Evolutionary conservation across 2,329 filamentous ascomycete genomes (phyloP), one percentile per base, ranked within the genome.

Genomic region (Monilinia laxa): DNA sequence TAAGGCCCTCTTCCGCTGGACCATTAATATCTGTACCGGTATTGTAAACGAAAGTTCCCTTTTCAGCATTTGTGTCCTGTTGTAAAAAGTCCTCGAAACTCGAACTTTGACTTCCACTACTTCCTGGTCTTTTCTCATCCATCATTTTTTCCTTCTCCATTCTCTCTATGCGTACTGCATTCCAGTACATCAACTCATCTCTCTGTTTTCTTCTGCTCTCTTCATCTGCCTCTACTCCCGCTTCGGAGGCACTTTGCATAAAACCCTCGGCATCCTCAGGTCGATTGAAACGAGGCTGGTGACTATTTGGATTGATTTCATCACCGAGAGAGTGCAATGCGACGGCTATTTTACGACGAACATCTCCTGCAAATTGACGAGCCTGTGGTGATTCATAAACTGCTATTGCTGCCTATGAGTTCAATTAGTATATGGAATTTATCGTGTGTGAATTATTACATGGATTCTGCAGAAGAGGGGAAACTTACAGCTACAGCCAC

Each of bases 261-360:
- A 89, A 89, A 11, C 86, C 87, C 65, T 88, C 83, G 67, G 86
- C 86, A 76, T 89, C 87, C 75, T 89, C 87, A 62, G 87, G 87
- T 16, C 87, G 80, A 75, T 89, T 89, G 77, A 88, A 88, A 38
- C 84, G 77, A 66, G 87, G 87, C 70, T 85, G 70, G 65, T 67
- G 71, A 31, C 70, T 40, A 42, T 62, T 45, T 47, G 73, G 73
- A 67, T 80, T 77, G 75, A 87, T 82, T 70, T 80, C 81, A 66
- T 89, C 85, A 67, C 85, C 84, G 38, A 88, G 79, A 12, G 82
- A 81, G 73, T 87, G 84, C 18, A 89, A 77, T 59, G 85, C 85
- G 52, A 87, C 74, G 70, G 85, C 85, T 73, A 89, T 85, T 68
- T 84, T 82, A 68, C 85, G 83, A 68, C 86, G 85, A 67, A 88